Percentiles rank a stretch among this genome's conserved stretches.
phyloP scores from a whole-genome alignment of 2,329 filamentous ascomycete species.

The Fusarium heterosporum region DNA sequence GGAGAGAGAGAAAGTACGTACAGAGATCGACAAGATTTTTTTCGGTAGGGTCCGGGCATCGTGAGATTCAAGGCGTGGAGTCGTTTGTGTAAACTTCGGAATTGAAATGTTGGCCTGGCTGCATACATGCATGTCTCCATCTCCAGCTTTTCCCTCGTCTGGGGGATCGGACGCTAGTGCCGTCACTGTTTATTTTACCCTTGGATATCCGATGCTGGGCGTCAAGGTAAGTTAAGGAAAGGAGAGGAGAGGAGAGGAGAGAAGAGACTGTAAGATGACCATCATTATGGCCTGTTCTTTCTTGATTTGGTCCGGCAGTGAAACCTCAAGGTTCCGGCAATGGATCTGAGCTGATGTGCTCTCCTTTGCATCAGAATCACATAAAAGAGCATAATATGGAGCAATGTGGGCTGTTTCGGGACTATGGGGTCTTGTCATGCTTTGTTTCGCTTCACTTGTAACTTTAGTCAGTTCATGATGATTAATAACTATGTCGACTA shows the following conservation, averaged over 20 bases:
- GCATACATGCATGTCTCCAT: conserved; percentile 17
- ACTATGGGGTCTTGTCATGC: conserved; percentile 36
- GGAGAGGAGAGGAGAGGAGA: no score
- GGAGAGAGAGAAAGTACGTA: conserved; percentile 9
- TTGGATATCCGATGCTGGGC: conserved; percentile 33
- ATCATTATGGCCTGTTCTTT: conserved; percentile 16
- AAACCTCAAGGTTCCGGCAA: conserved; percentile 32
- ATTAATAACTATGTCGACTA: not conserved
- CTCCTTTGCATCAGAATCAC: conserved; percentile 24
- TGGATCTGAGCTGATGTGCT: not conserved
- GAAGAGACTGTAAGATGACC: not conserved
- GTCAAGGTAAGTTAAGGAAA: not conserved
- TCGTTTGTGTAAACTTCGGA: not conserved
- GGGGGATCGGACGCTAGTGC: conserved; percentile 16
- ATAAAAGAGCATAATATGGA: conserved; percentile 20
- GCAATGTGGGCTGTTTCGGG: conserved; percentile 37
- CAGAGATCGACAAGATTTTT: conserved; percentile 44
- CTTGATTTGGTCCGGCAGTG: conserved; percentile 36
- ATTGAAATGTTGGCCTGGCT: not conserved
- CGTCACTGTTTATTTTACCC: conserved; percentile 16
- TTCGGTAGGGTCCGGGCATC: conserved; percentile 43
- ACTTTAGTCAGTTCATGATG: not conserved
- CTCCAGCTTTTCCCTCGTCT: conserved; percentile 7
- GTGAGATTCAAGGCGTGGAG: conserved; percentile 9
- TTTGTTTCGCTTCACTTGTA: not conserved